Conservation (phyloP, 108 stramenopile species). For the Cyclostephanos invisitatus region DNA sequence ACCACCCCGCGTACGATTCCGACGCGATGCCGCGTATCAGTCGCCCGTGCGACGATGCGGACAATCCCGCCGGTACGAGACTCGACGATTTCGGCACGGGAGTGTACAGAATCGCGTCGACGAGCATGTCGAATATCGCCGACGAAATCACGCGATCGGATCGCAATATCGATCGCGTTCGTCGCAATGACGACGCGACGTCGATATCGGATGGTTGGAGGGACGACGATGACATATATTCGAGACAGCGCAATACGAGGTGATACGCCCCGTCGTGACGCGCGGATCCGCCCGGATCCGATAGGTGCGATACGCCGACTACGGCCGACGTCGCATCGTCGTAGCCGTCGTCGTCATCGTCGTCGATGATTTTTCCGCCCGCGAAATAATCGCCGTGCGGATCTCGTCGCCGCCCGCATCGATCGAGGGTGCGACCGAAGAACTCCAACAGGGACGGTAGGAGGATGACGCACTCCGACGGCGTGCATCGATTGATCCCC, state of each 20-base stretch:
- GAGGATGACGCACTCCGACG: constrained; percentile 28
- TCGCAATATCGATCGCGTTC: constrained; percentile 9
- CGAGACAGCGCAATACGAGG: constrained; percentile 65
- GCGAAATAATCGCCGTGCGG: neutral
- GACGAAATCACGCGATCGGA: constrained; percentile 32
- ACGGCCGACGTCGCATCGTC: neutral
- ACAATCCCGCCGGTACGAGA: constrained; percentile 73
- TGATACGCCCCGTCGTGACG: constrained; percentile 71
- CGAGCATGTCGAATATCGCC: constrained; percentile 65
- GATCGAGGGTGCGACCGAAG: constrained; percentile 26
- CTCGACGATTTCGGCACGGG: constrained; percentile 23
- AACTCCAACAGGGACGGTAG: constrained; percentile 65
- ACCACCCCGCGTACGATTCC: constrained; percentile 1
- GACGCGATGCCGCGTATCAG: constrained; percentile 45
- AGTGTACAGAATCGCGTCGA: constrained; percentile 65
- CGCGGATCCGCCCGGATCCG: constrained; percentile 39
- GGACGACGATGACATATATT: constrained; percentile 21
- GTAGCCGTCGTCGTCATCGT: constrained; percentile 7
- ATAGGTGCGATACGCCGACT: constrained; percentile 13
- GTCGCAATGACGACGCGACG: neutral
- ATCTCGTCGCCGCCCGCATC: neutral
- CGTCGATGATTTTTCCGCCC: no score
- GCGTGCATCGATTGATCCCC: constrained; percentile 61
- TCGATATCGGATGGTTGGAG: neutral
- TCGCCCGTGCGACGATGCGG: constrained; percentile 55